phyloP scores from a whole-genome alignment of 805 yeast species.

The Barnettozyma vustinii region DNA sequence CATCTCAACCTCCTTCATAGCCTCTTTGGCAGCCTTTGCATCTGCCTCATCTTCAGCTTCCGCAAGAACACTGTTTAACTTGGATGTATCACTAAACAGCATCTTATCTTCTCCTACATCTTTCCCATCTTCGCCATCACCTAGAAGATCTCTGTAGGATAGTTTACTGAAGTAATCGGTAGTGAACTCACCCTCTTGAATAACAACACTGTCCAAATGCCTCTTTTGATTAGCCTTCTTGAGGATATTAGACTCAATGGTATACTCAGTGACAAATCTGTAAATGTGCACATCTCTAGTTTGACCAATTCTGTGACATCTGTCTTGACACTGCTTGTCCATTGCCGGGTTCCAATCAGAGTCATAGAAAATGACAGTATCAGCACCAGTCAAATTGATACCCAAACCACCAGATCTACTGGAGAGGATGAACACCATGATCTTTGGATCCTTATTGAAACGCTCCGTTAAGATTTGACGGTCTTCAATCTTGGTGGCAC shows the following conservation, averaged over 20 bases:
- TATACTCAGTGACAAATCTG: conserved; percentile 90
- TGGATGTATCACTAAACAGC: conserved; percentile 29
- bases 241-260: conserved; percentile 92
- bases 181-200: conserved; percentile 97
- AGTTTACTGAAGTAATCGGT: conserved; percentile 91
- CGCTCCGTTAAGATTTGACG: conserved; percentile 91
- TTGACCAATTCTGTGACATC: conserved; percentile 98
- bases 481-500: conserved; percentile 96
- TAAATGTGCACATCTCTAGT: conserved; percentile 96
- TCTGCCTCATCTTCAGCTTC: conserved; percentile 95
- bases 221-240: conserved; percentile 93
- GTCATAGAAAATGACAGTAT: conserved; percentile 95
- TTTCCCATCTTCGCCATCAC: conserved; percentile 30
- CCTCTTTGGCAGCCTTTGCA: conserved; percentile 76
- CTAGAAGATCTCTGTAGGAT: conserved; percentile 80
- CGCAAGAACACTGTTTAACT: conserved; percentile 62
- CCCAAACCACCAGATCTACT: conserved; percentile 99
- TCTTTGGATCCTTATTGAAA: conserved; percentile 78
- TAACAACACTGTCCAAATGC: conserved; percentile 88
- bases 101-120: conserved; percentile 28
- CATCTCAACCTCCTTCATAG: conserved; percentile 76
- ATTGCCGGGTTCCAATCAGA: conserved; percentile 99
- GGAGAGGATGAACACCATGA: conserved; percentile 87
- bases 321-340: conserved; percentile 98
- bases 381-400: conserved; percentile 96